Evolutionary conservation across 2,329 filamentous ascomycete genomes (phyloP), one percentile per base, ranked within the genome.

Genomic region (Eutypella sp.): DNA sequence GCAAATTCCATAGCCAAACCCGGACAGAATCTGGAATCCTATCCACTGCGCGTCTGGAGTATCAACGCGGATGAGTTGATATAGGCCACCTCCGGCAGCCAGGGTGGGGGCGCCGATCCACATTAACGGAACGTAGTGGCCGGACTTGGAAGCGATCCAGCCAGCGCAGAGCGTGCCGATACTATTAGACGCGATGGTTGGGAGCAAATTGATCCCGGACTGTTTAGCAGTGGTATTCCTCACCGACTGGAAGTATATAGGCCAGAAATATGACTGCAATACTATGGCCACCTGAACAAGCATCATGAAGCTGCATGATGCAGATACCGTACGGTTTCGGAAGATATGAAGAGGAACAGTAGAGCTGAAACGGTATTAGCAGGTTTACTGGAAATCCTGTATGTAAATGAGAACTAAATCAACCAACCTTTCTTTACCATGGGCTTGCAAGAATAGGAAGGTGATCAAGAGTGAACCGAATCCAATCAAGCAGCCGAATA

Each of bases 181-280:
- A 38, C 36, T 46, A 13, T 44, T 46, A 6, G 46, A 46, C 15
- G 45, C 37, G 11, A 46, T 44, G 5, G 42, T 23, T 16, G 47
- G 39, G 6, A 48, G 43, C 29, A 41, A 16, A 22, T 24, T 15
- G 9, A 51, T 40, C 1, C 46, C 48, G 7, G 43, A 48, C 22
- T 41, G 20, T 41, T 15, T 36, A 4, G 47, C 44, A 27, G n/a
- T 44, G 19, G 22, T 51, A 29, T 44, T 36, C 29, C 11, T 41
- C 3, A 44, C 54, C 1, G 57, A 55, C 41, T 61, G 57, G 23
- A 62, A 61, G 23, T 59, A 60, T 20, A 51, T 44, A 1, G 48
- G 46, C 40, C 40, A 44, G 36, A 41, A 49, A 34, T 48, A 48
- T 7, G 13, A 57, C 50, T 59, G 57, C 3, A 47, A 47, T 1